phyloP scores from a whole-genome alignment of 352 stramenopile genomes.

The Pythium aquatile region DNA sequence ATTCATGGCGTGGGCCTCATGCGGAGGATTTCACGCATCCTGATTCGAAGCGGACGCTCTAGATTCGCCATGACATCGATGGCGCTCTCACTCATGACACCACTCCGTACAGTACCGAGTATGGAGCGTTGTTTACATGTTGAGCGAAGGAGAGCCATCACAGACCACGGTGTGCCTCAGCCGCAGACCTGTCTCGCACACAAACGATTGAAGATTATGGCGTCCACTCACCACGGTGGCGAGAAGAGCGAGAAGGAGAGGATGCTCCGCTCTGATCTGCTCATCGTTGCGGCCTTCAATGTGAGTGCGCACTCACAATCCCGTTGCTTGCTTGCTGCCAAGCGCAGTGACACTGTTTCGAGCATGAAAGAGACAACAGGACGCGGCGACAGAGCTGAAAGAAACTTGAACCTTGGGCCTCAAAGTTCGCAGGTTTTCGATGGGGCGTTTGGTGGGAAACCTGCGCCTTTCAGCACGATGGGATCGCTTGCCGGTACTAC shows the following conservation, averaged over 20 bases:
- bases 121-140: too few species aligned
- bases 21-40: too few species aligned
- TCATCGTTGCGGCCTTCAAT: too few species aligned
- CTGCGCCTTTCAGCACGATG: too few species aligned
- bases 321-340: not conserved
- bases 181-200: not conserved
- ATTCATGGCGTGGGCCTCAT: too few species aligned
- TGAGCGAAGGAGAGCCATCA: too few species aligned
- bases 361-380: not conserved
- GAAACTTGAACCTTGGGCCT: not conserved
- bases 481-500: too few species aligned
- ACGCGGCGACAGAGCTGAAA: not conserved
- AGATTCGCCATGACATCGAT: too few species aligned
- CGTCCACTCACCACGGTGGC: not conserved
- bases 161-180: not conserved
- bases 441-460: not conserved
- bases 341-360: not conserved
- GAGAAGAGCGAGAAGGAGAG: not conserved
- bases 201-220: not conserved
- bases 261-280: not conserved
- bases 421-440: not conserved
- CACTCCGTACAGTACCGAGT: too few species aligned
- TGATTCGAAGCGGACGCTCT: too few species aligned
- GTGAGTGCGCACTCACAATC: not conserved
- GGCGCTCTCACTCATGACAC: too few species aligned